phyloP scores from a whole-genome alignment of 768 basidiomycete species.

The Ramaria sp. region DNA sequence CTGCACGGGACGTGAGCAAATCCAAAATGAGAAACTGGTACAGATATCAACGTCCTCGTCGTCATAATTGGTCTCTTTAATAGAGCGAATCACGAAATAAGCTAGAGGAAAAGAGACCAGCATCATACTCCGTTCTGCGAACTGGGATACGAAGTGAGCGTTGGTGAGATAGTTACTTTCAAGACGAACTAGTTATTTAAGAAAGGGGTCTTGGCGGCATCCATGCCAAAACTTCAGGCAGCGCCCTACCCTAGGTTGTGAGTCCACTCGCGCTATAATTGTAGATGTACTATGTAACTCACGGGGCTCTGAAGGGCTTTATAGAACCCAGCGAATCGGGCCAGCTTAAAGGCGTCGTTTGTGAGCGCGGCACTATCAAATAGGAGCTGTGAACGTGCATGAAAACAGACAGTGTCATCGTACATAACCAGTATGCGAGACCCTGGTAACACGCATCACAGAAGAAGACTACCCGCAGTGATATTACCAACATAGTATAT shows the following conservation, averaged over 20 bases:
- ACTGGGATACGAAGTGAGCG: constrained; percentile 10
- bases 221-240: constrained; percentile 35
- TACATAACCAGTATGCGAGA: too few species aligned
- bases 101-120: constrained; percentile 26
- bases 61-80: constrained; percentile 29
- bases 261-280: not conserved
- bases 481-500: too few species aligned
- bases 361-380: constrained; percentile 27
- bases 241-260: constrained; percentile 14
- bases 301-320: constrained; percentile 21
- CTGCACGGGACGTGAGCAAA: too few species aligned
- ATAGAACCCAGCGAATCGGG: constrained; percentile 34
- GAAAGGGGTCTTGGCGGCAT: constrained; percentile 32
- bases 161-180: too few species aligned
- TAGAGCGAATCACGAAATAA: constrained; percentile 21
- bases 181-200: too few species aligned
- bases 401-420: too few species aligned
- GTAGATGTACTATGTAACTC: not conserved
- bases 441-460: too few species aligned
- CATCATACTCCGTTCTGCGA: constrained; percentile 26
- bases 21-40: too few species aligned
- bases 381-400: not conserved
- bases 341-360: constrained; percentile 36
- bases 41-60: constrained; percentile 20
- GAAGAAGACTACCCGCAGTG: too few species aligned